Percentiles rank a stretch among this genome's conserved stretches.
phyloP scores from a whole-genome alignment of 495 filamentous ascomycete genomes.

The Neurospora tetraspora region DNA sequence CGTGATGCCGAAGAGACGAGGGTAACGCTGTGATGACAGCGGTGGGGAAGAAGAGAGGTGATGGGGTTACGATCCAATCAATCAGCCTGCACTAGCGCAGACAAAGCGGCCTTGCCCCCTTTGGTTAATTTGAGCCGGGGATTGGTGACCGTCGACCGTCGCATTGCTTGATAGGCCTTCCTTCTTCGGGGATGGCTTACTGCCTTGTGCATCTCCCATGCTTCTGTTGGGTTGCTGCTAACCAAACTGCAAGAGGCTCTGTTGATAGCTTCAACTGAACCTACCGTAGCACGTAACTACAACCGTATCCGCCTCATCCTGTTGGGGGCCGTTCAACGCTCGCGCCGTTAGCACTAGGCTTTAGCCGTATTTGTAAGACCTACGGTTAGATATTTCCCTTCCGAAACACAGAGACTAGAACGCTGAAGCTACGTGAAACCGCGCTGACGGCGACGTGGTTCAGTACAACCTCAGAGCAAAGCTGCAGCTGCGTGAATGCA shows the following conservation, averaged over 20 bases:
- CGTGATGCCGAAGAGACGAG: not conserved
- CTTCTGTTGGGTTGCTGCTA: not conserved
- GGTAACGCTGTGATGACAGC: not conserved
- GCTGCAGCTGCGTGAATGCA: not conserved
- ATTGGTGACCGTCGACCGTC: not conserved
- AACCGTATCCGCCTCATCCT: not conserved
- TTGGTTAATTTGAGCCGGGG: not conserved
- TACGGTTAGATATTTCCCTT: not conserved
- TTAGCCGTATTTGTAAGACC: not conserved
- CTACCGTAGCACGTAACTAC: not conserved
- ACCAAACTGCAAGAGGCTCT: not conserved
- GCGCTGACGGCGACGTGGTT: not conserved
- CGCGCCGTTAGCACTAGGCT: not conserved
- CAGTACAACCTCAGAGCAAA: not conserved
- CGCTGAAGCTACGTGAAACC: not conserved
- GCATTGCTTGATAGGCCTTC: not conserved
- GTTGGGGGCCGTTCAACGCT: not conserved
- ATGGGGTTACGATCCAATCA: not conserved
- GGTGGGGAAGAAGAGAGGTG: not conserved
- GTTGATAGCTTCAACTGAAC: not conserved
- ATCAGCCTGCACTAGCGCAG: not conserved
- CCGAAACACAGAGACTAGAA: not conserved
- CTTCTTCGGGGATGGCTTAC: not conserved
- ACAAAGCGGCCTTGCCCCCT: not conserved
- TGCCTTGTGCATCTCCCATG: not conserved